Evolutionary conservation across 441 rosid species (phyloP).

Genomic region (Adansonia gregorii): DNA sequence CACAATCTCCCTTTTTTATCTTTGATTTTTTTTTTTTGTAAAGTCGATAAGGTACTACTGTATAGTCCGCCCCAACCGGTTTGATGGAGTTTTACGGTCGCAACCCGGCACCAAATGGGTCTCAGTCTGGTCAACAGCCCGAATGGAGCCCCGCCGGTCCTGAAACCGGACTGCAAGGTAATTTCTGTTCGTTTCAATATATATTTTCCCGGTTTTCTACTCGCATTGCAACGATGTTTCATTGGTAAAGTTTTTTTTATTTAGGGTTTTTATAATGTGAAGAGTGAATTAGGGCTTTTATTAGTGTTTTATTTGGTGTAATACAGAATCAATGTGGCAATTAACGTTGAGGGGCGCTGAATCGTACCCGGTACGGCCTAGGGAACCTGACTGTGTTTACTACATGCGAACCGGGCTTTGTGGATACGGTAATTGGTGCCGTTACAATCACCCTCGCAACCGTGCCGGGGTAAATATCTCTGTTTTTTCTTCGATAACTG

Average conservation of each 20-base stretch:
- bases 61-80: slow-evolving; percentile 37
- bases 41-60: slow-evolving; percentile 39
- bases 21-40: slow-evolving; percentile 4
- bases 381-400: slow-evolving; percentile 82
- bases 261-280: slow-evolving; percentile 49
- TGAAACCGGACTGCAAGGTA: slow-evolving; percentile 70
- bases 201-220: slow-evolving; percentile 22
- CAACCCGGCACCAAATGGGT: slow-evolving; percentile 52
- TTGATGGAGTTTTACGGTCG: slow-evolving; percentile 77
- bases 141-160: slow-evolving; percentile 59
- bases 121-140: slow-evolving; percentile 53
- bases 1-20: neutral
- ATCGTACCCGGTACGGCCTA: slow-evolving; percentile 78
- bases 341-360: slow-evolving; percentile 52
- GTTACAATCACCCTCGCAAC: slow-evolving; percentile 88
- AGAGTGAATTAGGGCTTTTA: slow-evolving; percentile 15
- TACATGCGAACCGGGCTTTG: slow-evolving; percentile 95
- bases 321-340: slow-evolving; percentile 87
- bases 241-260: neutral
- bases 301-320: slow-evolving; percentile 19
- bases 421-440: slow-evolving; percentile 79
- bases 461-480: slow-evolving; percentile 68
- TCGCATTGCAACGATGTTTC: neutral
- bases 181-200: slow-evolving; percentile 20
- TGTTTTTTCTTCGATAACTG: neutral